Evolutionary conservation across 495 filamentous ascomycete genomes (phyloP).

Genomic region (Apiosordaria backusii): DNA sequence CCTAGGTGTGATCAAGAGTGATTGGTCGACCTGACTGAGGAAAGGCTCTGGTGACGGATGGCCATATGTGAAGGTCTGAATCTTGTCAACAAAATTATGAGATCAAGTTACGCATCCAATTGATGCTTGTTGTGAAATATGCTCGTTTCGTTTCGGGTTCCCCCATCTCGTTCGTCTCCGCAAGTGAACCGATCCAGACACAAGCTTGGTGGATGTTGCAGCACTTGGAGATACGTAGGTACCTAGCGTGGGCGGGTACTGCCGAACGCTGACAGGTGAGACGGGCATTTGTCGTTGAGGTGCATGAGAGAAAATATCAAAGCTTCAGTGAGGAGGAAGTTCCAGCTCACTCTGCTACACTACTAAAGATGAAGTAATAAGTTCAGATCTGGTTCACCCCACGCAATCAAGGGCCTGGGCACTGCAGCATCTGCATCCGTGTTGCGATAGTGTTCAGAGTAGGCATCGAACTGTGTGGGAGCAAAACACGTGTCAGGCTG

Average conservation of each 20-base stretch:
- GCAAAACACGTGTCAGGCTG: constrained; percentile 33
- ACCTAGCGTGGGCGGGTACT: constrained; percentile 6
- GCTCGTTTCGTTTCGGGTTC: neutral
- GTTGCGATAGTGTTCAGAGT: neutral
- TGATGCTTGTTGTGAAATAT: neutral
- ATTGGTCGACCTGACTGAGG: neutral
- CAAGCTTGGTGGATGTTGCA: neutral
- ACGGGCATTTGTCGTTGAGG: neutral
- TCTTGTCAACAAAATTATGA: neutral
- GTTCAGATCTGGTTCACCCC: neutral
- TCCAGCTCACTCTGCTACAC: neutral
- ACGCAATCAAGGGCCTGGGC: neutral
- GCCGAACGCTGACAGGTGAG: constrained; percentile 5
- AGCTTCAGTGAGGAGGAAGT: too few species aligned
- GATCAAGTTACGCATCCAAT: neutral
- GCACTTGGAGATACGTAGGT: neutral
- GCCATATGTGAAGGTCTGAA: neutral
- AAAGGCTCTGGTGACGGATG: neutral
- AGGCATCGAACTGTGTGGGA: neutral
- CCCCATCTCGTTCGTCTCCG: neutral
- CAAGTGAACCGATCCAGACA: neutral
- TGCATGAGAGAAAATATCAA: neutral
- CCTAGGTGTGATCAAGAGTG: neutral
- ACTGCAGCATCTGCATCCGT: constrained; percentile 8
- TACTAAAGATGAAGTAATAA: neutral